Evolutionary conservation across 192 early-diverging fungal species (phyloP).

Genomic region (Gamsiella multidivaricata): DNA sequence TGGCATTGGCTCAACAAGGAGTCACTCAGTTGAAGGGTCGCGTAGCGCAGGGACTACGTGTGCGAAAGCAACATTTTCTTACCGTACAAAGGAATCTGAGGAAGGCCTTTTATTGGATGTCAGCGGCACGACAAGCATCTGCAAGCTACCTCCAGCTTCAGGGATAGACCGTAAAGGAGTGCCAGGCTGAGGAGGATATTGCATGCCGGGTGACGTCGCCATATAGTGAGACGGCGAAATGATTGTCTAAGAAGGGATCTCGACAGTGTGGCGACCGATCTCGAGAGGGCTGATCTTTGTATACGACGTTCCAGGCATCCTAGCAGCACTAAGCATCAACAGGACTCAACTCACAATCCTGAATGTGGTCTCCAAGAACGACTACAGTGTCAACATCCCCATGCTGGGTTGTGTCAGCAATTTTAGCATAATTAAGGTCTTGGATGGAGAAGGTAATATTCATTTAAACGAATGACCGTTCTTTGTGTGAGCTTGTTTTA

Average conservation of each 20-base stretch:
- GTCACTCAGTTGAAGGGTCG: too few relatives aligned
- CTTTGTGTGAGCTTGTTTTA: too few relatives aligned
- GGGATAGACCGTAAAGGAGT: neutral
- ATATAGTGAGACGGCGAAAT: conserved; percentile 7
- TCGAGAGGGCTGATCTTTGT: neutral
- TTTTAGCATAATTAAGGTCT: neutral
- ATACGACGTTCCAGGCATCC: neutral
- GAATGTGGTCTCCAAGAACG: conserved; percentile 7
- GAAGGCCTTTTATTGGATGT: too few relatives aligned
- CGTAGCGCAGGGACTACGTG: too few relatives aligned
- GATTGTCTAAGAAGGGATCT: neutral
- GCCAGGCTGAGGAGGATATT: conserved; percentile 9
- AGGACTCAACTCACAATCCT: neutral
- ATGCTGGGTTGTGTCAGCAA: neutral
- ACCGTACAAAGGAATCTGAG: too few relatives aligned
- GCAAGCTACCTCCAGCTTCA: neutral
- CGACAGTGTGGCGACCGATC: conserved; percentile 4
- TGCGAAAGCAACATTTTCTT: too few relatives aligned
- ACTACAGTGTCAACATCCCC: conserved; percentile 9
- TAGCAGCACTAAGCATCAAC: neutral
- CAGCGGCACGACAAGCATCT: neutral
- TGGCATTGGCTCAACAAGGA: too few relatives aligned
- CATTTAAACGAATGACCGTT: too few relatives aligned
- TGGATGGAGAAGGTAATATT: neutral
- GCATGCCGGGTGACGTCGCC: neutral